Base-by-base conservation (phyloP, 2,329 filamentous ascomycete species). In the Paraphaeosphaeria sporulosa region DNA sequence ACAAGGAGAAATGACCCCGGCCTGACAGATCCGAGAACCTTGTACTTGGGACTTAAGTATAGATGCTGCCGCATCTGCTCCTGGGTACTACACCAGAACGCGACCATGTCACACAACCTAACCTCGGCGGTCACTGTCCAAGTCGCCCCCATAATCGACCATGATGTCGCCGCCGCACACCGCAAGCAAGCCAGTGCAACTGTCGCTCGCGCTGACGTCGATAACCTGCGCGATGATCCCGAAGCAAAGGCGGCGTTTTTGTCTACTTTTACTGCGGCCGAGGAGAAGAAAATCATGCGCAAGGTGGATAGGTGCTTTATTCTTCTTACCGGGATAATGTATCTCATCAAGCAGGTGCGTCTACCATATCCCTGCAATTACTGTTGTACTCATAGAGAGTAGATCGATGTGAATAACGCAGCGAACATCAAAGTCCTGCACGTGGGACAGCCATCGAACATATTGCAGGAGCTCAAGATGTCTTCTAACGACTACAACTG, bases 331-430 rank as follows among this genome's bases (percentile, higher is more conserved):
- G 67, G 66, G 21, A 53, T 69, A n/a, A 71, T 71, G 62, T 71
- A 63, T 30, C 32, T 71, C 46, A 68, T 70, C 52, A 70, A 71
- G 47, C 63, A 71, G 34, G 65, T 65, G n/a, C 38, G 62, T 56
- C 3, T 19, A 3, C 21, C 21, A 27, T 13, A 17, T 38, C n/a
- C 15, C 3, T 21, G 17, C 19, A 17, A 48, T 1, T 21, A 43
- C 19, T 42, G 38, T 57, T 27, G 8, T 23, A 43, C 10, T 43
- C 3, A 43, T 6, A 43, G 17, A 3, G 4, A 19, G 40, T 21
- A 71, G 68, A 66, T 71, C 15, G 68, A 71, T 36, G 64, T 68
- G 17, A 61, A 64, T 54, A 71, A 70, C 43, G 67, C 67, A 9
- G 64, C 69, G 15, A 67, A 64, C 27, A 59, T 69, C n/a, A 66